A percentile compares a stretch with the other conserved stretches of the same genome.
Evolutionary conservation across 2,329 filamentous ascomycete species (phyloP).

Genomic region (Chrysoporthe austroafricana): DNA sequence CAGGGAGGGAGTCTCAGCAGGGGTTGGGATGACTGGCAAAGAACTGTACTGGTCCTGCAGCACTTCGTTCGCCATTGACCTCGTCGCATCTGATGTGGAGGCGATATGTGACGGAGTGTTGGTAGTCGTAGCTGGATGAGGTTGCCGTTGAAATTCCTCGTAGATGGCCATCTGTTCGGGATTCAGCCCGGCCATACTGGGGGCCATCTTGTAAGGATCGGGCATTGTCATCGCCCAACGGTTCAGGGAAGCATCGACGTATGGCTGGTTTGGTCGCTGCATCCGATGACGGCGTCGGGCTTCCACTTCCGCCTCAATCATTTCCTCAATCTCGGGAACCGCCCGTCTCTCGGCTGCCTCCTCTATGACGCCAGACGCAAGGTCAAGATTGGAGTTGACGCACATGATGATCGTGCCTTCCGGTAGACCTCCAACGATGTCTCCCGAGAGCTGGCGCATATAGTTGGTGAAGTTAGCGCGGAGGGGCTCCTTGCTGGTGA

Average conservation of each 20-base stretch:
- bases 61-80: slow-evolving; percentile 66
- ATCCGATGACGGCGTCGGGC: slow-evolving; percentile 75
- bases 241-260: slow-evolving; percentile 79
- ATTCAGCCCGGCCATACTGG: slow-evolving; percentile 72
- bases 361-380: slow-evolving; percentile 91
- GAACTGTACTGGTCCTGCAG: slow-evolving; percentile 64
- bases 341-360: slow-evolving; percentile 94
- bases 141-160: slow-evolving; percentile 90
- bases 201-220: slow-evolving; percentile 86
- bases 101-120: slow-evolving; percentile 59
- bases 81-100: slow-evolving; percentile 63
- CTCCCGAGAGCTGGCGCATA: slow-evolving; percentile 71
- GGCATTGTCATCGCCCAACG: slow-evolving; percentile 94
- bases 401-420: slow-evolving; percentile 98
- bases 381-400: slow-evolving; percentile 95
- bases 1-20: slow-evolving; percentile 62
- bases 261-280: slow-evolving; percentile 79
- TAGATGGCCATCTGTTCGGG: slow-evolving; percentile 94
- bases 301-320: slow-evolving; percentile 82
- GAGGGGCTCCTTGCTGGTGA: slow-evolving; percentile 97
- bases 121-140: slow-evolving; percentile 63
- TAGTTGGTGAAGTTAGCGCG: slow-evolving; percentile 98
- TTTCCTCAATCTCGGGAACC: slow-evolving; percentile 90
- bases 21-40: slow-evolving; percentile 61
- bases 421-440: slow-evolving; percentile 79